Conservation (phyloP, 805 yeast genomes). For the Tetrapisispora namnaoensis region DNA sequence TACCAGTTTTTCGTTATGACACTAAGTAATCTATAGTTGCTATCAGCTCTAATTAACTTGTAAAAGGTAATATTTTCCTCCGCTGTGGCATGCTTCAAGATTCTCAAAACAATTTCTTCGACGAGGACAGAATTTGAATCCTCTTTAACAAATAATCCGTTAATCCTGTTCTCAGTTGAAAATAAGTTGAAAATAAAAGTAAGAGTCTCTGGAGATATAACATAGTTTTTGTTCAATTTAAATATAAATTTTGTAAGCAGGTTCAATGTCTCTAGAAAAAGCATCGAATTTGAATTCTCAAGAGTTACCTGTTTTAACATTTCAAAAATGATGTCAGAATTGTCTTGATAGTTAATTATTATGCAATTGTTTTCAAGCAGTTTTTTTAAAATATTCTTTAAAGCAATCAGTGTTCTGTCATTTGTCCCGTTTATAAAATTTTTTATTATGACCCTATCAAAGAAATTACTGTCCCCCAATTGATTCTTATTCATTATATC, state of each 20-base stretch:
- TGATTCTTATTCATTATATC: constrained; percentile 6
- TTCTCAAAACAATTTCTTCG: not conserved
- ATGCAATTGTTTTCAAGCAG: not conserved
- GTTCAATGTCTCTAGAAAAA: not conserved
- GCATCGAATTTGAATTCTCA: not conserved
- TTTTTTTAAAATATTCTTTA: not conserved
- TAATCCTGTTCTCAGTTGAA: not conserved
- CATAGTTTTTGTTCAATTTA: not conserved
- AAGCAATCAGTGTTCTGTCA: constrained; percentile 3
- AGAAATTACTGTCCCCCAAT: not conserved
- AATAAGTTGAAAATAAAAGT: not conserved
- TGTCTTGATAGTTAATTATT: not conserved
- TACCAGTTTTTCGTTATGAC: not conserved
- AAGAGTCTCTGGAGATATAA: not conserved
- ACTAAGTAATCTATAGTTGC: not conserved
- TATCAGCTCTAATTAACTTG: not conserved
- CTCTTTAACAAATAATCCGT: not conserved
- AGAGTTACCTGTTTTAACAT: not conserved
- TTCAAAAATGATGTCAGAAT: not conserved
- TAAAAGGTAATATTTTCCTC: not conserved
- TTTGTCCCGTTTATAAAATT: not conserved
- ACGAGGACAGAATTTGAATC: not conserved
- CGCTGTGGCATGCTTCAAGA: not conserved
- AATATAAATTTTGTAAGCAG: not conserved
- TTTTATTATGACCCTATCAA: not conserved